Evolutionary conservation across 495 filamentous ascomycete species (phyloP).

Genomic region (Aspergillus homomorphus): DNA sequence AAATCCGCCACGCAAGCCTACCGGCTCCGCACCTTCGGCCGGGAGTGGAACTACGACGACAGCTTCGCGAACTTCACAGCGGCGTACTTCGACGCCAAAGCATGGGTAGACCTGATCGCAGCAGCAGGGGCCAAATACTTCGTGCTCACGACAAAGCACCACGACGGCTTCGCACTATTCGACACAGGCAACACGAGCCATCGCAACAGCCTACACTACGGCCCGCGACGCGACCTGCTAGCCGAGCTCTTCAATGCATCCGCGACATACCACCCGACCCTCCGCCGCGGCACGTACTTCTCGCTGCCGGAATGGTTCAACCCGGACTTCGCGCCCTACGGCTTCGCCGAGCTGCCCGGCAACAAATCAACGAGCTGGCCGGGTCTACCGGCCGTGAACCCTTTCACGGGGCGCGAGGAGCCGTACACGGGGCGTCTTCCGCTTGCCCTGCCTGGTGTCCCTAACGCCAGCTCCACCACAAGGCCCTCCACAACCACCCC

Average conservation of each 20-base stretch:
- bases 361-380: slow-evolving; percentile 1
- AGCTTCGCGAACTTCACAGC: slow-evolving; percentile 54
- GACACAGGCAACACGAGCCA: slow-evolving; percentile 43
- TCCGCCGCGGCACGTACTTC: slow-evolving; percentile 51
- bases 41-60: slow-evolving; percentile 52
- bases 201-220: slow-evolving; percentile 42
- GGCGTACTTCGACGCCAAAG: slow-evolving; percentile 44
- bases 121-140: slow-evolving; percentile 56
- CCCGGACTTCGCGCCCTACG: slow-evolving; percentile 48
- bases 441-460: slow-evolving; percentile 10
- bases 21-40: slow-evolving; percentile 48
- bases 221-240: slow-evolving; percentile 43
- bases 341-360: slow-evolving; percentile 22
- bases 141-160: slow-evolving; percentile 50
- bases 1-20: slow-evolving; percentile 44
- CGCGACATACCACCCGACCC: slow-evolving; percentile 43
- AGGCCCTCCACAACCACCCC: no score
- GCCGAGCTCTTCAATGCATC: slow-evolving; percentile 53
- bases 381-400: background rate
- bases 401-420: slow-evolving; percentile 37
- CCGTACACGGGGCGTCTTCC: slow-evolving; percentile 50
- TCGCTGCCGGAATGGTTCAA: slow-evolving; percentile 58
- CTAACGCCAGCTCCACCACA: no score
- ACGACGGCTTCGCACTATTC: slow-evolving; percentile 33
- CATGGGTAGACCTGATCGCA: slow-evolving; percentile 56